A percentile compares a stretch with the other conserved stretches of the same genome.
These are phyloP conservation scores for Mycena albidolilacea DNA, from an alignment of 768 basidiomycete genomes.

Conservation along the genomic window DNA sequence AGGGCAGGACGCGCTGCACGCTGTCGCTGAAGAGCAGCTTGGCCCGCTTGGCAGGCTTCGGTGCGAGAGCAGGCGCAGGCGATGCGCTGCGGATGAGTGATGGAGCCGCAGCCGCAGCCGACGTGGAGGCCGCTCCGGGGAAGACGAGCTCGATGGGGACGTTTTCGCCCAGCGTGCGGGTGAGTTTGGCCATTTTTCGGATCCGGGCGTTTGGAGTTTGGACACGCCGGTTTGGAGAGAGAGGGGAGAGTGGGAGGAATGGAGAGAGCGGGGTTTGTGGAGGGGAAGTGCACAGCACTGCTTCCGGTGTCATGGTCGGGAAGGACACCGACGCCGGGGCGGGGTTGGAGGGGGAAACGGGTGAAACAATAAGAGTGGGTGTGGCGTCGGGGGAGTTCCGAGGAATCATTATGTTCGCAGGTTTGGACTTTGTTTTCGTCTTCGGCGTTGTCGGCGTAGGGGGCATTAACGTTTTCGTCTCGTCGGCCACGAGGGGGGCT, in stretches of 20 bases:
- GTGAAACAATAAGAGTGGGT: conserved; percentile 31
- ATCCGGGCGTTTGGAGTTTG: conserved; percentile 53
- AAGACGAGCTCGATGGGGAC: conserved; percentile 66
- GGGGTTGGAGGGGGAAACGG: conserved; percentile 14
- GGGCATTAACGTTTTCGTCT: conserved; percentile 23
- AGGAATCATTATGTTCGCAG: conserved; percentile 35
- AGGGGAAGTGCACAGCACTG: conserved; percentile 24
- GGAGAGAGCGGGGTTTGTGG: conserved; percentile 30
- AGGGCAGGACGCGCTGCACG: not conserved
- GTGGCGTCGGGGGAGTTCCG: conserved; percentile 41
- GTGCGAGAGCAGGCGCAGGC: not conserved
- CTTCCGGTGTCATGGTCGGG: not conserved
- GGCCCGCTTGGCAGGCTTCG: conserved; percentile 9
- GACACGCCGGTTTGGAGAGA: conserved; percentile 43
- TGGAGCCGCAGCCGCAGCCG: not conserved
- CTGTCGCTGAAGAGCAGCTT: not conserved
- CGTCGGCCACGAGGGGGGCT: conserved; percentile 1
- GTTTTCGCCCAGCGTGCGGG: conserved; percentile 66
- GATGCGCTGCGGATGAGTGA: not conserved
- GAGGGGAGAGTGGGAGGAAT: conserved; percentile 41
- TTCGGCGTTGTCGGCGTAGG: conserved; percentile 19
- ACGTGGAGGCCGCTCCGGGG: conserved; percentile 25
- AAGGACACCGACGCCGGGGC: not conserved
- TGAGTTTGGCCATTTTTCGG: conserved; percentile 65
- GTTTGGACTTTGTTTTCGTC: conserved; percentile 38